phyloP scores from a whole-genome alignment of 1,284 basidiomycete species.

The Pisolithus thermaeus region DNA sequence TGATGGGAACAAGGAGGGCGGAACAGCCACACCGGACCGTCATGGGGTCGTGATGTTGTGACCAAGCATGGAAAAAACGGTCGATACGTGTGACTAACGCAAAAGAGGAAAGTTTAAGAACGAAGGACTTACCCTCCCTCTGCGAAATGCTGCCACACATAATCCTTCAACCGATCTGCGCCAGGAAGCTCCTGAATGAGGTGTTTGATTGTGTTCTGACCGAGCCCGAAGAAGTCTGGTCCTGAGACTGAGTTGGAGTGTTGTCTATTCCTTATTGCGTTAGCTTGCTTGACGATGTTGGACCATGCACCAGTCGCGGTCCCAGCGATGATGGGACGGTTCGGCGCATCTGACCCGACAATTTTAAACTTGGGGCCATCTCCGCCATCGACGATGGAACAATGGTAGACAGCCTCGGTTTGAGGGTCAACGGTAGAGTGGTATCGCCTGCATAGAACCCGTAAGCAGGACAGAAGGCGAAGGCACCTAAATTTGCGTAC shows the following conservation, averaged over 20 bases:
- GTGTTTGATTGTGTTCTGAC: slow-evolving; percentile 80
- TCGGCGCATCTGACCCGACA: slow-evolving; percentile 59
- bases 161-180: slow-evolving; percentile 63
- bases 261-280: slow-evolving; percentile 67
- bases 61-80: background rate
- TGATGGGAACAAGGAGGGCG: too few species aligned
- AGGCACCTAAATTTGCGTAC: slow-evolving; percentile 30
- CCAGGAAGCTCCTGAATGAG: slow-evolving; percentile 73
- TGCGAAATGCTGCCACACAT: slow-evolving; percentile 76
- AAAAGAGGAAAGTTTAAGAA: slow-evolving; percentile 2
- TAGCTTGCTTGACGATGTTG: slow-evolving; percentile 71
- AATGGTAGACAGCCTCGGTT: slow-evolving; percentile 66
- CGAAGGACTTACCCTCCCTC: slow-evolving; percentile 66
- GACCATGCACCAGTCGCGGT: slow-evolving; percentile 82
- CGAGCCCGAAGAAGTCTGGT: slow-evolving; percentile 78
- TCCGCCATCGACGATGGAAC: slow-evolving; percentile 76
- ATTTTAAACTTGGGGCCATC: slow-evolving; percentile 80
- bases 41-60: too few species aligned
- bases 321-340: slow-evolving; percentile 67
- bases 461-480: background rate
- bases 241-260: slow-evolving; percentile 81
- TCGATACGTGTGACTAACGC: background rate
- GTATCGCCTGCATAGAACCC: slow-evolving; percentile 48
- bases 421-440: slow-evolving; percentile 64
- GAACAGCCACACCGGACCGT: too few species aligned